Conservation (phyloP, 805 yeast species). For the Candida bentonensis region DNA sequence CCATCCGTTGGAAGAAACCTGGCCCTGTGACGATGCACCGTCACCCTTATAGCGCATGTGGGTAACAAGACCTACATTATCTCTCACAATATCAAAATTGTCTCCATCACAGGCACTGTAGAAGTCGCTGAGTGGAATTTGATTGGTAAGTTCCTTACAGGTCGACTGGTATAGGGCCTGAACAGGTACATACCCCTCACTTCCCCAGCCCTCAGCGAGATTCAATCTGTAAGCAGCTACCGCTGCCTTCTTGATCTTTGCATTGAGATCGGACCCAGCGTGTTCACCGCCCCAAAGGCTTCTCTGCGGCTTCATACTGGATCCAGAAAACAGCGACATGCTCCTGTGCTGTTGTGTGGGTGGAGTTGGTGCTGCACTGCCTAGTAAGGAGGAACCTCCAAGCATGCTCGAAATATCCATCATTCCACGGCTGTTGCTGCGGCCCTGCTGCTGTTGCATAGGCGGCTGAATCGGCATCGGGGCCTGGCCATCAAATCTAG, state of each 20-base stretch:
- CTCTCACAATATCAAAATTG: conserved; percentile 17
- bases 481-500: not conserved
- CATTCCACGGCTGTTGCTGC: not conserved
- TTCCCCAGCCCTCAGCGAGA: conserved; percentile 12
- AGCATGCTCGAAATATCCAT: not conserved
- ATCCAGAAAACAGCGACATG: not conserved
- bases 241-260: conserved; percentile 14
- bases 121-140: not conserved
- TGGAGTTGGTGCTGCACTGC: not conserved
- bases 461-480: conserved; percentile 2
- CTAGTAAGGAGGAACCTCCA: not conserved
- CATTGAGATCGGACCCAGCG: conserved; percentile 2
- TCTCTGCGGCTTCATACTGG: not conserved
- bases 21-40: not conserved
- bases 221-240: conserved; percentile 12
- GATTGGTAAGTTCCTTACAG: not conserved
- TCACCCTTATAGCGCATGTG: conserved; percentile 11
- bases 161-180: conserved; percentile 21
- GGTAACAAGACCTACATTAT: conserved; percentile 21
- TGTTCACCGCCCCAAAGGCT: not conserved
- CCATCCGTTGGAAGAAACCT: not conserved
- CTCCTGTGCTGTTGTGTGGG: not conserved
- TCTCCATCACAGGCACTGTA: conserved; percentile 3
- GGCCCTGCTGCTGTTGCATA: not conserved
- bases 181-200: conserved; percentile 22